Evolutionary conservation across 306 rosid species (phyloP).

Genomic region (Cercis canadensis): DNA sequence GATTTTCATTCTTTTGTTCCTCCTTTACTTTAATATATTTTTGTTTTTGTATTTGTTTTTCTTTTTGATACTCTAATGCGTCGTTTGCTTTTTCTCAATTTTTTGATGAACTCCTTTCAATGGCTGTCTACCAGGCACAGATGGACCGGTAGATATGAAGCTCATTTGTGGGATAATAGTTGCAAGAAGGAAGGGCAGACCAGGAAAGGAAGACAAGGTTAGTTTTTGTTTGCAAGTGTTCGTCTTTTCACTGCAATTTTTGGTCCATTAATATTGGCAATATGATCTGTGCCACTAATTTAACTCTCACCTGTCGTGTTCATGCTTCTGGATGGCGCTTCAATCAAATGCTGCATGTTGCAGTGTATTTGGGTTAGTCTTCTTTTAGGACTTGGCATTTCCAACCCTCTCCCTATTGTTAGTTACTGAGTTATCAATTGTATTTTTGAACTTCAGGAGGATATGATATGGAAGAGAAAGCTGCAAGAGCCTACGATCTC

Average conservation of each 20-base stretch:
- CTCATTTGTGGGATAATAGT: constrained; percentile 98
- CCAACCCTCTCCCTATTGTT: not conserved
- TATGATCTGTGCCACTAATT: constrained; percentile 45
- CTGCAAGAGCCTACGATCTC: constrained; percentile 98
- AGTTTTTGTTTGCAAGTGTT: constrained; percentile 39
- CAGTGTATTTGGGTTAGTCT: constrained; percentile 89
- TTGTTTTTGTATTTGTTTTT: not conserved
- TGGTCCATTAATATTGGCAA: constrained; percentile 34
- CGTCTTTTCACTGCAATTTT: constrained; percentile 8
- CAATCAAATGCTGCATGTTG: constrained; percentile 45
- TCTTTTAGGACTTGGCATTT: not conserved
- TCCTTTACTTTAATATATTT: not conserved
- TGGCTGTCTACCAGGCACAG: constrained; percentile 63
- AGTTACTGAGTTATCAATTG: not conserved
- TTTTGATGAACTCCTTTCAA: not conserved
- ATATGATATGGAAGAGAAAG: constrained; percentile 99
- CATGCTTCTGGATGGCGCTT: constrained; percentile 46
- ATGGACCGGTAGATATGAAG: constrained; percentile 99
- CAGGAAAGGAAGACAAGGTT: constrained; percentile 99
- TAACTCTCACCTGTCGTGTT: constrained; percentile 47
- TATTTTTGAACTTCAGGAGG: constrained; percentile 63
- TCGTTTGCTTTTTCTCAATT: not conserved
- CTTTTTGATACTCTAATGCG: not conserved
- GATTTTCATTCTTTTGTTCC: not conserved
- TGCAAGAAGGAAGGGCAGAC: constrained; percentile 99